phyloP scores from a whole-genome alignment of 169 alveolate species.

The Plasmodium cynomolgi region DNA sequence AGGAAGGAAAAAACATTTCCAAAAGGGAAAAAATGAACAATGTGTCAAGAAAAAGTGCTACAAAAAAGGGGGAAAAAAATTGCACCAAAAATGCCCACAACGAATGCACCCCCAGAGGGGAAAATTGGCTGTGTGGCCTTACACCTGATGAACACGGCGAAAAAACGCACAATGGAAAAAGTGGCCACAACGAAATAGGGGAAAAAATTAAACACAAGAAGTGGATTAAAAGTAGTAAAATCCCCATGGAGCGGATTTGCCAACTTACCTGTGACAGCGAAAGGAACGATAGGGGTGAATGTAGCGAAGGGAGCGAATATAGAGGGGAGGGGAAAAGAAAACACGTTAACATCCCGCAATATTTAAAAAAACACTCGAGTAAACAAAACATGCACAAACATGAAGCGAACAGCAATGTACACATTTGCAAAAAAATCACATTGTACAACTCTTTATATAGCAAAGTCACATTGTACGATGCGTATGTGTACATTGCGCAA shows the following conservation, averaged over 20 bases:
- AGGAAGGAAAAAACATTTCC: not conserved
- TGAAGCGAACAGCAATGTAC: not conserved
- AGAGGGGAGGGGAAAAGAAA: not conserved
- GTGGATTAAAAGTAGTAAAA: not conserved
- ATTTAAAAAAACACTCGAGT: not conserved
- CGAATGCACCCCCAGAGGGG: not conserved
- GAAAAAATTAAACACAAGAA: not conserved
- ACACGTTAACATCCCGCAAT: not conserved
- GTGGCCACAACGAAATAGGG: not conserved
- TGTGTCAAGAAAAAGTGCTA: not conserved
- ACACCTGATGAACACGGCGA: not conserved
- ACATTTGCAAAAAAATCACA: slow-evolving; percentile 28
- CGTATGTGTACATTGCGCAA: slow-evolving; percentile 21
- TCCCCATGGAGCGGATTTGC: not conserved
- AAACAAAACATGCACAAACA: not conserved
- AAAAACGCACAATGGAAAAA: not conserved
- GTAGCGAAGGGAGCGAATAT: not conserved
- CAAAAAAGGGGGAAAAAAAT: not conserved
- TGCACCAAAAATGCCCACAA: not conserved
- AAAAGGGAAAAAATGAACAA: not conserved
- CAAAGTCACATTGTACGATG: slow-evolving; percentile 47
- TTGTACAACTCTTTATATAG: slow-evolving; percentile 42
- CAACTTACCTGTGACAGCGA: not conserved
- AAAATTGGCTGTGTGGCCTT: not conserved
- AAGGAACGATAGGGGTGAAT: not conserved